Evolutionary conservation across 2,329 filamentous ascomycete species (phyloP).

Genomic region (Aspergillus sp.): DNA sequence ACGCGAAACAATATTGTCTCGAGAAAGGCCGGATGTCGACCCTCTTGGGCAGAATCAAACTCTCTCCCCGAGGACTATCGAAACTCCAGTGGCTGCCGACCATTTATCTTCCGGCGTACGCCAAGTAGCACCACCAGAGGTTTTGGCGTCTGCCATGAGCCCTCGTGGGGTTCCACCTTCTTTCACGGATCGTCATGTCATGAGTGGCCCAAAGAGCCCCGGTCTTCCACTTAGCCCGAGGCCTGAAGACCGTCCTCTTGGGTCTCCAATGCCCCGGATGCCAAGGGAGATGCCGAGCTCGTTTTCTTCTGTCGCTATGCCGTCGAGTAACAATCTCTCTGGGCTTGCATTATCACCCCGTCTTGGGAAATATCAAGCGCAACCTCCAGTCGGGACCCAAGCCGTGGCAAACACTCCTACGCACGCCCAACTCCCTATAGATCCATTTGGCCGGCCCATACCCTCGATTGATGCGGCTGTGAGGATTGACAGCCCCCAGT

Average conservation of each 20-base stretch:
- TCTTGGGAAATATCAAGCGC: slow-evolving; percentile 70
- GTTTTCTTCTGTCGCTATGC: slow-evolving; percentile 66
- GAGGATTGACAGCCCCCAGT: slow-evolving; percentile 34
- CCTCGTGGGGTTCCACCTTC: slow-evolving; percentile 24
- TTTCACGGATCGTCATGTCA: slow-evolving; percentile 39
- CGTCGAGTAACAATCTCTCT: slow-evolving; percentile 56
- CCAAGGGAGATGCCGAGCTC: slow-evolving; percentile 50
- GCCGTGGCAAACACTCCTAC: slow-evolving; percentile 30
- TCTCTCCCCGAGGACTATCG: slow-evolving; percentile 36
- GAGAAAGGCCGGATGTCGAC: slow-evolving; percentile 63
- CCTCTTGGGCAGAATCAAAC: background rate
- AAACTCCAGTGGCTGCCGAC: background rate
- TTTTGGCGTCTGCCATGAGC: slow-evolving; percentile 32
- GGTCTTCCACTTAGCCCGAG: slow-evolving; percentile 64
- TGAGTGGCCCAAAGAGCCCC: slow-evolving; percentile 57
- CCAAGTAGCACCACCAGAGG: slow-evolving; percentile 44
- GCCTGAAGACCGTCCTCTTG: slow-evolving; percentile 59
- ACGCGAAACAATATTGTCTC: slow-evolving; percentile 66
- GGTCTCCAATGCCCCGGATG: slow-evolving; percentile 59
- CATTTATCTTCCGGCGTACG: slow-evolving; percentile 45
- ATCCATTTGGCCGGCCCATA: slow-evolving; percentile 21
- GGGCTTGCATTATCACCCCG: slow-evolving; percentile 67
- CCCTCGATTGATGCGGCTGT: slow-evolving; percentile 40
- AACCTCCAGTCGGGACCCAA: slow-evolving; percentile 56
- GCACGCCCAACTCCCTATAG: slow-evolving; percentile 12